These are phyloP conservation scores for Acacia acuminata DNA, from an alignment of 306 rosid species.

Conservation along the genomic window DNA sequence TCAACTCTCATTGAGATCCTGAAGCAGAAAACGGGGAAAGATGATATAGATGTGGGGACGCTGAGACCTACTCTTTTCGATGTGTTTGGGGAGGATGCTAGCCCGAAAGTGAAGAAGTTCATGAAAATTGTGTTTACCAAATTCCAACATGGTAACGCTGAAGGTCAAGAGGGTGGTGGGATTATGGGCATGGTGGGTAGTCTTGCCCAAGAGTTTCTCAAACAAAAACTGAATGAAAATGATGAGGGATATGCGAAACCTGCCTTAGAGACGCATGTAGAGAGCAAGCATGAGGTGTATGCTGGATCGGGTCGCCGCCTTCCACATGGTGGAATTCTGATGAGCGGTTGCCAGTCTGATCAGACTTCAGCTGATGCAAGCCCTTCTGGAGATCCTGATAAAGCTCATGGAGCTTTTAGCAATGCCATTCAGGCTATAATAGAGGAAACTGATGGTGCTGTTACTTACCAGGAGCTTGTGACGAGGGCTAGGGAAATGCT, in stretches of 20 bases:
- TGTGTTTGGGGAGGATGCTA: constrained; percentile 89
- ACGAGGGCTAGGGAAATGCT: constrained; percentile 60
- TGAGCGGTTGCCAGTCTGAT: constrained; percentile 87
- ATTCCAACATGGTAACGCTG: constrained; percentile 48
- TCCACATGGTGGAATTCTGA: constrained; percentile 69
- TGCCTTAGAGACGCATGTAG: constrained; percentile 64
- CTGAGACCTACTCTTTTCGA: constrained; percentile 89
- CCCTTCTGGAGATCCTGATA: constrained; percentile 59
- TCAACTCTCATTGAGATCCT: constrained; percentile 84
- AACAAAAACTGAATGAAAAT: constrained; percentile 67
- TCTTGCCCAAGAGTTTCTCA: constrained; percentile 87
- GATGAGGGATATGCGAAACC: constrained; percentile 78
- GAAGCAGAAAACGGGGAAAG: constrained; percentile 90
- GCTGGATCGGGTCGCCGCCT: constrained; percentile 65
- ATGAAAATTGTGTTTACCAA: constrained; percentile 72
- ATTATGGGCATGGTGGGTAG: constrained; percentile 78
- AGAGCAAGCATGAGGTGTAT: constrained; percentile 70
- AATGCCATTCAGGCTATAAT: constrained; percentile 79
- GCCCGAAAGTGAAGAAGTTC: constrained; percentile 98
- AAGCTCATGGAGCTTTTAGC: constrained; percentile 88
- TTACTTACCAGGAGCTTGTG: constrained; percentile 76
- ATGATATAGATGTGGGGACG: constrained; percentile 86
- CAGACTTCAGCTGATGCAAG: constrained; percentile 93
- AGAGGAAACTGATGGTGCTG: constrained; percentile 51
- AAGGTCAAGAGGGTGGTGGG: constrained; percentile 48